Percentiles rank a stretch among this genome's conserved stretches.
Evolutionary conservation across 441 rosid species (phyloP).

Genomic region (Pelargonium fulgidum): DNA sequence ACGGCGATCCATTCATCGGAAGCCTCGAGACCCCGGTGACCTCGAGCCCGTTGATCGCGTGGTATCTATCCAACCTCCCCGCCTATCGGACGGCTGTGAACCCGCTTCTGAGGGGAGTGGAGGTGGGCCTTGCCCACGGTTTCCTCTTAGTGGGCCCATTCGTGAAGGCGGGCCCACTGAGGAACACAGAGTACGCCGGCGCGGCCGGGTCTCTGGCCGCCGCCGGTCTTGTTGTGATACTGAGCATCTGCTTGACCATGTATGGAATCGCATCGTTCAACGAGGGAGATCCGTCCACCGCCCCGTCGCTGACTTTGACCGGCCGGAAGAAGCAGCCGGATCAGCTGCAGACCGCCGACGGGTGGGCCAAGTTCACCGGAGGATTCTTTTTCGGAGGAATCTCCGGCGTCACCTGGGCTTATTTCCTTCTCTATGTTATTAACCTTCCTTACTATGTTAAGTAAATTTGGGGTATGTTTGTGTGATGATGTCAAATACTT

Average conservation of each 20-base stretch:
- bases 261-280: constrained; percentile 71
- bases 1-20: constrained; percentile 95
- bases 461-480: constrained; percentile 22
- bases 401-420: constrained; percentile 94
- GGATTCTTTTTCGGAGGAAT: constrained; percentile 96
- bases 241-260: constrained; percentile 81
- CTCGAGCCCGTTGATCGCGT: constrained; percentile 82
- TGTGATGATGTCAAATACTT: neutral
- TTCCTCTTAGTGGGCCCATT: constrained; percentile 83
- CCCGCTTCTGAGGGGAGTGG: constrained; percentile 86
- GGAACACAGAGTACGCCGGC: constrained; percentile 73
- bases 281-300: constrained; percentile 80
- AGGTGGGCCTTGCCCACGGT: constrained; percentile 88
- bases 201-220: constrained; percentile 80
- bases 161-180: constrained; percentile 75
- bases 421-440: constrained; percentile 70
- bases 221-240: constrained; percentile 74
- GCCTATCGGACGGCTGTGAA: constrained; percentile 87
- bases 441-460: constrained; percentile 82
- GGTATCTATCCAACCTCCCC: constrained; percentile 94
- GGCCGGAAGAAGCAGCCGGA: constrained; percentile 94
- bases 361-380: constrained; percentile 84
- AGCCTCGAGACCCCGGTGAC: constrained; percentile 92
- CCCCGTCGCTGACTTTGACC: constrained; percentile 71
- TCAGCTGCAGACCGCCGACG: constrained; percentile 83